These are phyloP conservation scores for Picochlorum costavermella DNA, from an alignment of 139 green algal genomes.

Conservation along the genomic window DNA sequence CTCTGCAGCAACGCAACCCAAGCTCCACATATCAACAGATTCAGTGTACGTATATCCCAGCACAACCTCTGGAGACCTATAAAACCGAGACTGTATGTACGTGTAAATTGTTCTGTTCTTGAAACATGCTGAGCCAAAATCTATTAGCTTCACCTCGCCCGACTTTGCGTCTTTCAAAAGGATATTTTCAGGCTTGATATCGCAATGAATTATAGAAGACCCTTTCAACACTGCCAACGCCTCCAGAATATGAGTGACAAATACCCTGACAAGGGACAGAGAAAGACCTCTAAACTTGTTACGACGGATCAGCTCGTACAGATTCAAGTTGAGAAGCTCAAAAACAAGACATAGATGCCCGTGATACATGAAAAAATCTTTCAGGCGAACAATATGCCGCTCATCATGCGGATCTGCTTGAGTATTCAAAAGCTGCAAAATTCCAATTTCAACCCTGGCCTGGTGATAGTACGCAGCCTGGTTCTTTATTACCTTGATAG, in stretches of 20 bases:
- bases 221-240: constrained; percentile 72
- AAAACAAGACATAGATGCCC: constrained; percentile 96
- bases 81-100: constrained; percentile 97
- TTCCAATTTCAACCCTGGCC: constrained; percentile 74
- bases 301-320: constrained; percentile 94
- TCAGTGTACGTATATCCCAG: constrained; percentile 67
- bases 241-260: constrained; percentile 77
- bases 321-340: constrained; percentile 91
- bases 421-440: constrained; percentile 88
- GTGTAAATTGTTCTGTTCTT: constrained; percentile 84
- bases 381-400: constrained; percentile 89
- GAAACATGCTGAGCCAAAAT: constrained; percentile 96
- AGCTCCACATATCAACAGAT: constrained; percentile 92
- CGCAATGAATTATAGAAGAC: constrained; percentile 91
- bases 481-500: constrained; percentile 98
- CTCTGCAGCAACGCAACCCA: constrained; percentile 76
- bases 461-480: constrained; percentile 89
- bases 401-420: constrained; percentile 65
- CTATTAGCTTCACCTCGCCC: constrained; percentile 91
- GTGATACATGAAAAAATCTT: constrained; percentile 84
- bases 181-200: constrained; percentile 99
- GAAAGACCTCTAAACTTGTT: constrained; percentile 89
- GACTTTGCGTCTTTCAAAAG: constrained; percentile 55
- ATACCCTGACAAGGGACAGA: constrained; percentile 78
- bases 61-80: constrained; percentile 85